Conservation (phyloP, 345 rosid genomes). For the Geranium brycei region DNA sequence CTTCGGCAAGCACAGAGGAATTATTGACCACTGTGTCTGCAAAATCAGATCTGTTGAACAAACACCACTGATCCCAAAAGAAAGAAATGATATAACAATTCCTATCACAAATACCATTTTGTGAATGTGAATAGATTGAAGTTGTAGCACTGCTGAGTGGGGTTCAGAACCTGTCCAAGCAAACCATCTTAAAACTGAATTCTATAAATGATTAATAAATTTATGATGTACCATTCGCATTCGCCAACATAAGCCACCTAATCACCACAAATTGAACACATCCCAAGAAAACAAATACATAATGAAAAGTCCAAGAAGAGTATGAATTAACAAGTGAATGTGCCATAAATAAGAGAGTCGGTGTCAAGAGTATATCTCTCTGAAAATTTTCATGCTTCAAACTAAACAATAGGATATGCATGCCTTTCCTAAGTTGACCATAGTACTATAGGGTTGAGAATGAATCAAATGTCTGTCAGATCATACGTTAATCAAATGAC, state of each 20-base stretch:
- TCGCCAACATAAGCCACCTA: background rate
- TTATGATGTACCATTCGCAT: background rate
- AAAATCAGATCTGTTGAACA: background rate
- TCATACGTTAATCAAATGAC: background rate
- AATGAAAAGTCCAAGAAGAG: background rate
- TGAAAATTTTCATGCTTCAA: background rate
- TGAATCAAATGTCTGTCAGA: background rate
- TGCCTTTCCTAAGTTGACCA: background rate
- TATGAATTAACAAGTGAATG: background rate
- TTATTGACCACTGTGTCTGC: constrained; percentile 55
- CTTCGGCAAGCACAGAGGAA: constrained; percentile 39
- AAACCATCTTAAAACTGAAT: background rate
- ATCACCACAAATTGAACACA: background rate
- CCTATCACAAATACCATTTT: constrained; percentile 48
- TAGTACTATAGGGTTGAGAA: background rate
- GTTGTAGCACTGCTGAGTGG: constrained; percentile 50
- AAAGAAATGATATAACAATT: constrained; percentile 4
- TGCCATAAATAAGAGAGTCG: no score
- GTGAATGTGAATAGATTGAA: constrained; percentile 64
- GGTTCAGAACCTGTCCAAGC: constrained; percentile 62
- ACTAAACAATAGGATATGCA: background rate
- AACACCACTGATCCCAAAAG: background rate
- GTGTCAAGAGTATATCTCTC: no score
- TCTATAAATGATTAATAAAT: background rate
- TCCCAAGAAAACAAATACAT: background rate